Evolutionary conservation across 1,284 basidiomycete species (phyloP), one percentile per base, ranked within the genome.

Genomic region (Sporisorium exsertum): DNA sequence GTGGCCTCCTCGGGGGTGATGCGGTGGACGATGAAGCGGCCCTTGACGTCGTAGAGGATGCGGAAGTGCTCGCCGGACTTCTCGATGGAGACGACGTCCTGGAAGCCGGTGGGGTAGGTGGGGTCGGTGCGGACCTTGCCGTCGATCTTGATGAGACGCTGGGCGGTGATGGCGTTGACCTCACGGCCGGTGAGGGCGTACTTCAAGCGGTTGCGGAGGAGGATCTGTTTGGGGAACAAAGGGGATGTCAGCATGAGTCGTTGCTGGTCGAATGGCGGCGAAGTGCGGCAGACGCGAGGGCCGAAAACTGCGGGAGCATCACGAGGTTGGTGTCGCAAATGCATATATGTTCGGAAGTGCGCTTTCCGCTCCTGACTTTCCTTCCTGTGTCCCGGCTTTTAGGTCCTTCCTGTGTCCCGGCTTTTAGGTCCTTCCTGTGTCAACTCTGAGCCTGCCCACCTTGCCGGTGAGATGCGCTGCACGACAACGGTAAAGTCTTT

Each of bases 11-110:
- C 97, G 58, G 93, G 90, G 78, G 95, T 95, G 91, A 99, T 99
- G 86, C 97, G 94, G 91, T 99, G 96, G 88, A 99, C 96, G 78
- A 95, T 93, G 90, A 99, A 99, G 83, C 96, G 95, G 81, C 96
- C 82, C 90, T 99, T 99, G 88, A 97, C 91, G 87, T 99, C 97
- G 90, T 99, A 99, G 57, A 99, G 90, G 81, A 99, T 91, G 87
- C 96, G 96, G 93, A 99, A 99, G 90, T 98, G 93, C 89, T 99
- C 96, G 88, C 93, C 94, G 54, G 96, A 98, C 88, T 95, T 95
- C 88, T 99, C 97, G 81, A 99, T 94, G 69, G 94, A 91, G 87
- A 99, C 90, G 72, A 98, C 96, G 87, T 99, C 95, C 94, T 92
- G 92, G 91, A 97, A 99, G 78, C 96, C 96, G 83, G 95, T 90